phyloP scores from a whole-genome alignment of 2,329 filamentous ascomycete species.

The Fusarium buxicola region DNA sequence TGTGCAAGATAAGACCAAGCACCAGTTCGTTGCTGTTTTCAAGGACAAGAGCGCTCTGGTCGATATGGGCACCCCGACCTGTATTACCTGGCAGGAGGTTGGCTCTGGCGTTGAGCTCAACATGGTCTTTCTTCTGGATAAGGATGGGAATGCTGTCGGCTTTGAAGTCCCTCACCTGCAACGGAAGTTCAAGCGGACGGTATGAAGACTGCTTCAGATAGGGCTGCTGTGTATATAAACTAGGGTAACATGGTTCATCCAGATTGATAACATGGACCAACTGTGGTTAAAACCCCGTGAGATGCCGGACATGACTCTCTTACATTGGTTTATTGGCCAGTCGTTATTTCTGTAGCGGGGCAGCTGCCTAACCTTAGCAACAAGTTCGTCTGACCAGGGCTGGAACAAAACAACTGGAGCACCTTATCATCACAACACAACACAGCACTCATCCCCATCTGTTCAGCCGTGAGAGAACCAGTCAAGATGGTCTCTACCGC shows the following conservation, averaged over 20 bases:
- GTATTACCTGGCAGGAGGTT: constrained; percentile 48
- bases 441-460: too few species aligned
- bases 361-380: constrained; percentile 15
- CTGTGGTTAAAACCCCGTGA: neutral
- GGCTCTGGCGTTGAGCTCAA: constrained; percentile 21
- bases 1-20: constrained; percentile 24
- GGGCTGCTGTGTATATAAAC: neutral
- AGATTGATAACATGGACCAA: neutral
- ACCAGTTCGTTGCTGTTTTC: constrained; percentile 48
- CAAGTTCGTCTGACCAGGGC: neutral
- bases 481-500: constrained; percentile 27
- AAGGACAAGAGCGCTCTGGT: constrained; percentile 47
- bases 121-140: constrained; percentile 12
- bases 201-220: neutral
- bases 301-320: neutral
- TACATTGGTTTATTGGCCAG: too few species aligned
- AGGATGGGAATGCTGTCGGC: neutral
- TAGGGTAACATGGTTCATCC: too few species aligned
- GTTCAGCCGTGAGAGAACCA: too few species aligned
- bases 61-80: constrained; percentile 51
- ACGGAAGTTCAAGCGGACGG: neutral
- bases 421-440: neutral
- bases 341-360: constrained; percentile 27
- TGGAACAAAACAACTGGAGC: neutral
- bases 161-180: constrained; percentile 26